Conservation (phyloP, 1,284 basidiomycete genomes). For the Tilletiopsis washingtonensis region DNA sequence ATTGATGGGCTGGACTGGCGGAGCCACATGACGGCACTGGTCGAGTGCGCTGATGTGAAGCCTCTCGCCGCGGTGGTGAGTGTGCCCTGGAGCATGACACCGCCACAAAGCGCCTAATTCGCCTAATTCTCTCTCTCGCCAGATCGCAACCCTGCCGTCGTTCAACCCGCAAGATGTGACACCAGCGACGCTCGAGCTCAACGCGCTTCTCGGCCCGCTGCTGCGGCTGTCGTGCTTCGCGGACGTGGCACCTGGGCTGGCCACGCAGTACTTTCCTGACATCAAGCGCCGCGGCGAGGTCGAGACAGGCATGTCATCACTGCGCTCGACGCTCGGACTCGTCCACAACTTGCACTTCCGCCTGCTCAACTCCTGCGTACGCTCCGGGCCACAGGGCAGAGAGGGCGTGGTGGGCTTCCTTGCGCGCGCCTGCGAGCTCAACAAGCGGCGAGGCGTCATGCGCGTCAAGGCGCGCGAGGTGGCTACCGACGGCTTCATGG, state of each 20-base stretch:
- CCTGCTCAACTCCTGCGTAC: slow-evolving; percentile 78
- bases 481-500: slow-evolving; percentile 84
- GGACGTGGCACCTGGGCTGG: slow-evolving; percentile 33
- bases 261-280: slow-evolving; percentile 29
- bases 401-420: slow-evolving; percentile 83
- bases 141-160: slow-evolving; percentile 60
- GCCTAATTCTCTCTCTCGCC: background rate
- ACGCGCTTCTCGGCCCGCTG: slow-evolving; percentile 38
- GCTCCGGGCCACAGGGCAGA: slow-evolving; percentile 68
- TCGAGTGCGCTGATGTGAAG: slow-evolving; percentile 72
- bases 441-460: slow-evolving; percentile 79
- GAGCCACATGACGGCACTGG: slow-evolving; percentile 72
- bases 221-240: slow-evolving; percentile 37
- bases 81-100: too few relatives aligned
- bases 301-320: slow-evolving; percentile 25
- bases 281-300: slow-evolving; percentile 23
- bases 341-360: slow-evolving; percentile 70
- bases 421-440: slow-evolving; percentile 64
- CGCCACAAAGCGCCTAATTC: too few relatives aligned
- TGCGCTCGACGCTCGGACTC: slow-evolving; percentile 34
- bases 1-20: slow-evolving; percentile 61
- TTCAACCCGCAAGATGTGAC: slow-evolving; percentile 62
- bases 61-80: slow-evolving; percentile 64
- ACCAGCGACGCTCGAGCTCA: slow-evolving; percentile 49
- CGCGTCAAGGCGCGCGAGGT: slow-evolving; percentile 76